Conservation (phyloP, 805 yeast species). For the Candida khao-thaluensis region DNA sequence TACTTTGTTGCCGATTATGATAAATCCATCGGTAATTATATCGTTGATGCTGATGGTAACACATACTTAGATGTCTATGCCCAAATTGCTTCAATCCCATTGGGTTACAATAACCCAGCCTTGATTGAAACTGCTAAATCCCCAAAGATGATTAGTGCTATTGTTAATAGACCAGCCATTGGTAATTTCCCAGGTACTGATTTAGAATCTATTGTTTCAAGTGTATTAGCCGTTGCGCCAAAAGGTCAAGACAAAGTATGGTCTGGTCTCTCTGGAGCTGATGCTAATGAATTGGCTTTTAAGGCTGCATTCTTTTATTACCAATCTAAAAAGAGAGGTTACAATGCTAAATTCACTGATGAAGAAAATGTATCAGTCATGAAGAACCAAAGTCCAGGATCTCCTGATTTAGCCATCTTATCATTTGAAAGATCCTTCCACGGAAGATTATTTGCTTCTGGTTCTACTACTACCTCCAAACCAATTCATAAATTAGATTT, state of each 20-base stretch:
- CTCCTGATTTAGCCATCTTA: constrained; percentile 81
- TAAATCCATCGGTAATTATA: constrained; percentile 75
- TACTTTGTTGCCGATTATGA: constrained; percentile 76
- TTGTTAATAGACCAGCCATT: constrained; percentile 81
- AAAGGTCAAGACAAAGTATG: constrained; percentile 72
- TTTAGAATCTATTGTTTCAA: constrained; percentile 54
- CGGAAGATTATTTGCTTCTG: constrained; percentile 91
- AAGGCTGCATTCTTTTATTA: constrained; percentile 86
- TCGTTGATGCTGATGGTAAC: constrained; percentile 81
- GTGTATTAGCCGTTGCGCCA: constrained; percentile 66
- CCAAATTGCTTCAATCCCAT: constrained; percentile 81
- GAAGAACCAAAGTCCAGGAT: constrained; percentile 83
- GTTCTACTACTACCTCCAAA: constrained; percentile 88
- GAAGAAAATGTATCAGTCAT: constrained; percentile 74
- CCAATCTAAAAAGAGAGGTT: constrained; percentile 68
- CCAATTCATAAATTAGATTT: constrained; percentile 91
- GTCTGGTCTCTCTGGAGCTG: constrained; percentile 83
- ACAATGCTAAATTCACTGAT: constrained; percentile 52
- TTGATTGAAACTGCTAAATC: constrained; percentile 66
- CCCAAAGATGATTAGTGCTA: constrained; percentile 66
- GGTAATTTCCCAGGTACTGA: constrained; percentile 79
- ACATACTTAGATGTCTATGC: constrained; percentile 70
- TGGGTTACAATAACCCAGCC: constrained; percentile 84
- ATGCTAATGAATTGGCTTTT: constrained; percentile 86
- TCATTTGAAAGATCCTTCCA: constrained; percentile 91